A percentile compares a stretch with the other conserved stretches of the same genome.
Evolutionary conservation across 2,329 filamentous ascomycete species (phyloP).

Genomic region (Aspergillus melleus): DNA sequence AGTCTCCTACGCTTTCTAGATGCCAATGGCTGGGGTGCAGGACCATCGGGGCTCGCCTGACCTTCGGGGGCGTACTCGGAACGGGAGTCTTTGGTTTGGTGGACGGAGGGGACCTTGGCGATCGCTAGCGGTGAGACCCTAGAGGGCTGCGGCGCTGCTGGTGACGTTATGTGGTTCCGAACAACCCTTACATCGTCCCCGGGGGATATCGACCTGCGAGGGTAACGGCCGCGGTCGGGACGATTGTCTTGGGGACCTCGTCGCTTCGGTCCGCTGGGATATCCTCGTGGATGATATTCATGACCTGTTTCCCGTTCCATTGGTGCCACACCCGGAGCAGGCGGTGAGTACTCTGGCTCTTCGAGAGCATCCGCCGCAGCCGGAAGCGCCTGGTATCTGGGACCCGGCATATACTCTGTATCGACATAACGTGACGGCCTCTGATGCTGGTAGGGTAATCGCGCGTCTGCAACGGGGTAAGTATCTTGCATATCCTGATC

Average conservation of each 20-base stretch:
- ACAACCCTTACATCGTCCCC: slow-evolving; percentile 61
- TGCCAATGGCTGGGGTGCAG: slow-evolving; percentile 42
- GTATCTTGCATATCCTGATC: slow-evolving; percentile 42
- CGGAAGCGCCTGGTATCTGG: slow-evolving; percentile 22
- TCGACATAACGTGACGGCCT: slow-evolving; percentile 30
- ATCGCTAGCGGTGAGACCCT: slow-evolving; percentile 62
- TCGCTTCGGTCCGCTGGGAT: slow-evolving; percentile 37
- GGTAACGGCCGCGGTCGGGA: slow-evolving; percentile 42
- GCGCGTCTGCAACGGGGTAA: slow-evolving; percentile 41
- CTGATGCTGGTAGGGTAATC: slow-evolving; percentile 28
- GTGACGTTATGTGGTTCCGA: slow-evolving; percentile 71
- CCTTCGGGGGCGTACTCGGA: slow-evolving; percentile 36
- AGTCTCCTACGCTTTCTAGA: slow-evolving; percentile 55
- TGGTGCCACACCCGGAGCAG: slow-evolving; percentile 41
- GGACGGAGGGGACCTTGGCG: slow-evolving; percentile 52
- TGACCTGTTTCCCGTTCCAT: slow-evolving; percentile 29
- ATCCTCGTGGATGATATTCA: slow-evolving; percentile 21
- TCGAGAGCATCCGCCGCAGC: slow-evolving; percentile 39
- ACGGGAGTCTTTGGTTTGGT: slow-evolving; percentile 55
- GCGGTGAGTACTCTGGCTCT: slow-evolving; percentile 51
- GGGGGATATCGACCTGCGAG: slow-evolving; percentile 39
- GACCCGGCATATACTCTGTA: slow-evolving; percentile 16
- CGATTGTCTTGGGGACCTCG: slow-evolving; percentile 36
- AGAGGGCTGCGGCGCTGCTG: slow-evolving; percentile 72
- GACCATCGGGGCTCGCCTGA: slow-evolving; percentile 45